These are phyloP conservation scores for Coriolopsis trogii DNA, from an alignment of 1,284 basidiomycete species.

Conservation along the genomic window DNA sequence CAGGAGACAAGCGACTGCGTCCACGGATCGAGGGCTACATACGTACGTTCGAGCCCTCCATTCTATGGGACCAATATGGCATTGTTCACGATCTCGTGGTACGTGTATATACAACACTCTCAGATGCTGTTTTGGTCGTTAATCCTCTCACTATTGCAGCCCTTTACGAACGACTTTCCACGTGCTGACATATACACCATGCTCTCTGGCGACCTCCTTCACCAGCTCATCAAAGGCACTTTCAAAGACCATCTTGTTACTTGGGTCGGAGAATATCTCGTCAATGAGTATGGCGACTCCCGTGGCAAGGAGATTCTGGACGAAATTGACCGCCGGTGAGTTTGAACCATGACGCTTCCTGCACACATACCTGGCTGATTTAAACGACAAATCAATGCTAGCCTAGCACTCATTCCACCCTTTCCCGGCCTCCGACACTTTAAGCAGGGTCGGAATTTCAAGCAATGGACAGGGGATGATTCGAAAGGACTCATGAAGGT, in stretches of 20 bases:
- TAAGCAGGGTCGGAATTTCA: slow-evolving; percentile 17
- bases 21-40: neutral
- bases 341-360: neutral
- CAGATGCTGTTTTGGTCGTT: neutral
- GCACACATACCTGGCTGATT: neutral
- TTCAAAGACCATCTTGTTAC: slow-evolving; percentile 27
- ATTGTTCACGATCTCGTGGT: neutral
- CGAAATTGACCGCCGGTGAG: slow-evolving; percentile 27
- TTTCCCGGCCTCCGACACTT: slow-evolving; percentile 24
- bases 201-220: slow-evolving; percentile 4
- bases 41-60: neutral
- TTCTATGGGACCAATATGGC: neutral
- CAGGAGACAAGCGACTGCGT: neutral
- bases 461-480: slow-evolving; percentile 25
- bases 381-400: neutral
- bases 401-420: slow-evolving; percentile 16
- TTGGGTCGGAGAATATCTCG: slow-evolving; percentile 21
- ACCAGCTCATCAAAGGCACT: slow-evolving; percentile 31
- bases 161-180: slow-evolving; percentile 10
- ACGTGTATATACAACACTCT: neutral
- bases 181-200: slow-evolving; percentile 10
- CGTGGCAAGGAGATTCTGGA: slow-evolving; percentile 8
- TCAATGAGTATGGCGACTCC: slow-evolving; percentile 5
- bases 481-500: slow-evolving; percentile 24
- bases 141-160: neutral